Evolutionary conservation across 2,329 filamentous ascomycete genomes (phyloP), one percentile per base, ranked within the genome.

Genomic region (Magnaporthiopsis incrustans): DNA sequence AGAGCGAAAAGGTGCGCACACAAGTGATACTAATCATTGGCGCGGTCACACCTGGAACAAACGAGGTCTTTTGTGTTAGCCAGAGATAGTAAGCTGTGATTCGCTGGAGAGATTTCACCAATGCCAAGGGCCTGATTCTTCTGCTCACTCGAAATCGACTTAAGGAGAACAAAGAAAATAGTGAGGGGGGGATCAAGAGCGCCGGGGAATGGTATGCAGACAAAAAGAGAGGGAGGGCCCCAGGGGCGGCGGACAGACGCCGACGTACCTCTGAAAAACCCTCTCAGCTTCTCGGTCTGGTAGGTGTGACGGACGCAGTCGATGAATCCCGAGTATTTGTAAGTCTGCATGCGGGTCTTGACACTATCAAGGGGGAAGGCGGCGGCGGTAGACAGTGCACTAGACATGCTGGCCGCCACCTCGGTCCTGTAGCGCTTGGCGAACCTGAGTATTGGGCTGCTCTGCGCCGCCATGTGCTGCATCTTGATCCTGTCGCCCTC

Each of bases 291-390:
- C 77, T 95, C 91, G 7, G 81, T 86, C 66, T 81, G 82, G 76
- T 95, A 95, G 12, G 91, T 94, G 69, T 90, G 84, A 67, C 81
- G 82, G 62, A 92, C 85, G 73, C 90, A 93, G 74, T 91, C 88
- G 72, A 84, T 76, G 75, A 90, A 91, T 69, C 84, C 90, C 68
- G 84, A 82, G 77, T 90, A 93, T 67, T 89, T 86, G 77, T 95
- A 94, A 68, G 89, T 90, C 79, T 96, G 91, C 86, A 95, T 91
- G 72, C 91, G 89, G 64, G 90, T 93, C 81, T 96, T 96, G 74
- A 94, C 89, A 71, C 91, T 94, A 75, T 96, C 91, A 69, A 96
- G 85, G 27, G 91, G 91, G 73, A 94, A 96, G n/a, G 91, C 89
- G 68, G 84, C 82, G 72, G 92, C 83, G 57, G 91, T 95, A 53